phyloP scores from a whole-genome alignment of 371 early-diverging fungal species.

The Syncephalastrum sp. region DNA sequence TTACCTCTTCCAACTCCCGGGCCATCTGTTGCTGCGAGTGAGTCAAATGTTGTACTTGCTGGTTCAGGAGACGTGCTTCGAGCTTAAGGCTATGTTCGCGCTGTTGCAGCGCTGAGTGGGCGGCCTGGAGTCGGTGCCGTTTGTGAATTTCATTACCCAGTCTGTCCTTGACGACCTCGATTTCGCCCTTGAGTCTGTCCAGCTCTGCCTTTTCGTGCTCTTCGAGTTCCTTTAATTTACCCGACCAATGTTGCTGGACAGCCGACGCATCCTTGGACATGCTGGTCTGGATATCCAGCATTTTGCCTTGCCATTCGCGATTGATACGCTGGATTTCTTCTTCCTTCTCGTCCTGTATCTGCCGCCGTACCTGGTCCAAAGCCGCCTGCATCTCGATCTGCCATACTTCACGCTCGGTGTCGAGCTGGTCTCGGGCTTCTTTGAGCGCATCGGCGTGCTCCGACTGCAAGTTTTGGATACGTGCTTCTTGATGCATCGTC shows the following conservation, averaged over 20 bases:
- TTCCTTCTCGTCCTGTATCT: slow-evolving; percentile 1
- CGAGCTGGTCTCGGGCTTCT: slow-evolving; percentile 18
- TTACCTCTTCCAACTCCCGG: too few relatives aligned
- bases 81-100: not conserved
- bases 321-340: slow-evolving; percentile 7
- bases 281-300: slow-evolving; percentile 27
- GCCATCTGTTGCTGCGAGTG: too few relatives aligned
- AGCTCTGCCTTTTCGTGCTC: slow-evolving; percentile 6
- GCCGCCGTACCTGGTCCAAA: slow-evolving; percentile 11
- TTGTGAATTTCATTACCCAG: slow-evolving; percentile 35
- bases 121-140: slow-evolving; percentile 21
- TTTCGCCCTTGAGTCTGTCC: slow-evolving; percentile 26
- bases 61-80: not conserved
- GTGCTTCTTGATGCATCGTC: slow-evolving; percentile 31
- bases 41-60: too few relatives aligned
- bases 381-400: slow-evolving; percentile 25
- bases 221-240: slow-evolving; percentile 23
- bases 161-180: slow-evolving; percentile 36
- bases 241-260: slow-evolving; percentile 37
- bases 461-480: slow-evolving; percentile 23
- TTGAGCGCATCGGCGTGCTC: slow-evolving; percentile 26
- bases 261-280: slow-evolving; percentile 38
- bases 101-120: slow-evolving; percentile 4
- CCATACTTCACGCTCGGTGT: slow-evolving; percentile 26
- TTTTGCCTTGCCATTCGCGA: slow-evolving; percentile 30